These are phyloP conservation scores for Lomentospora prolificans DNA, from an alignment of 2,329 filamentous ascomycete species.

Conservation along the genomic window DNA sequence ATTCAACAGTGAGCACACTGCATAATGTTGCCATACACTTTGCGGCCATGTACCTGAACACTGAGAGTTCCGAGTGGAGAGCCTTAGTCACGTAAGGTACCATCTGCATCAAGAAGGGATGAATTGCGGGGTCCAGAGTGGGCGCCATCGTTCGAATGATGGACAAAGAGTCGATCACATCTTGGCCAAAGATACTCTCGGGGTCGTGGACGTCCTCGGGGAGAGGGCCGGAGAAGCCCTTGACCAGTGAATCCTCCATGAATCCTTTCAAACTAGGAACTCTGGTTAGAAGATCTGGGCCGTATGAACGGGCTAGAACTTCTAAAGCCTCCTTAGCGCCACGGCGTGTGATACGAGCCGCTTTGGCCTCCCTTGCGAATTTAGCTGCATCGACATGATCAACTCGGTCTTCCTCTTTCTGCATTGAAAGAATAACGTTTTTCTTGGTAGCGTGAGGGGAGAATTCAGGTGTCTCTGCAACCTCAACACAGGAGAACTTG, in stretches of 20 bases:
- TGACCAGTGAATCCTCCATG: constrained; percentile 71
- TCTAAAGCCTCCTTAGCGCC: constrained; percentile 93
- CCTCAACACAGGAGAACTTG: constrained; percentile 96
- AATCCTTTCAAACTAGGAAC: constrained; percentile 73
- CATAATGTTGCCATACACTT: constrained; percentile 97
- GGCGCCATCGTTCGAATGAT: constrained; percentile 86
- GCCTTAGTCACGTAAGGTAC: constrained; percentile 81
- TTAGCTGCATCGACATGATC: constrained; percentile 86
- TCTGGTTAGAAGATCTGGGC: constrained; percentile 63
- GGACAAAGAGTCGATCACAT: constrained; percentile 88
- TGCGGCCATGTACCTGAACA: constrained; percentile 91
- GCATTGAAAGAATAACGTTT: constrained; percentile 78
- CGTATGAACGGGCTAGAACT: constrained; percentile 73
- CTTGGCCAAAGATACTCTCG: constrained; percentile 70
- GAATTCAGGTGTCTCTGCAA: constrained; percentile 94
- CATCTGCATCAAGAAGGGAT: constrained; percentile 72
- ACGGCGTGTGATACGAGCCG: constrained; percentile 79
- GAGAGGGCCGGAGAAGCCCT: constrained; percentile 59
- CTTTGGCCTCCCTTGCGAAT: constrained; percentile 81
- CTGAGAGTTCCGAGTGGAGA: constrained; percentile 76
- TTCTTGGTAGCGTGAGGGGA: constrained; percentile 70
- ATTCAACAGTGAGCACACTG: constrained; percentile 89
- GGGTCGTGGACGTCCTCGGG: constrained; percentile 65
- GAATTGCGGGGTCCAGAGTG: constrained; percentile 67
- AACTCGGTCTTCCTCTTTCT: constrained; percentile 92